Conservation (phyloP, 148 eudicot species). For the Vaccinium corymbosum region DNA sequence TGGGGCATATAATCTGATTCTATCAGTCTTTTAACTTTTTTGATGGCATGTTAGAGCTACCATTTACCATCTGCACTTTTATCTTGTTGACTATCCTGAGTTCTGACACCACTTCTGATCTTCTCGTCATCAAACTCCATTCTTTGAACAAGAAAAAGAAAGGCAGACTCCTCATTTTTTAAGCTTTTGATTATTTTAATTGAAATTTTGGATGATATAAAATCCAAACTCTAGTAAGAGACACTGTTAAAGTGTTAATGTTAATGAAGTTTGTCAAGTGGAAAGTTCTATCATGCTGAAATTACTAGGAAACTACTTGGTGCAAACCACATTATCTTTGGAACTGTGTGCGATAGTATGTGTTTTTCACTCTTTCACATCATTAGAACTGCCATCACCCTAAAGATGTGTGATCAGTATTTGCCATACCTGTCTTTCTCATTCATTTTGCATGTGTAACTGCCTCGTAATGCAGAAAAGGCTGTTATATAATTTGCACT, state of each 20-base stretch:
- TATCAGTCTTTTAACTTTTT: not conserved
- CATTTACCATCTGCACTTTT: not conserved
- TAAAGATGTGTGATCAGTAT: not conserved
- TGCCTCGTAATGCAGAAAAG: not conserved
- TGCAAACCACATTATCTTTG: not conserved
- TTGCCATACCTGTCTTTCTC: not conserved
- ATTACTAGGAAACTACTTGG: not conserved
- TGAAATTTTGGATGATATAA: not conserved
- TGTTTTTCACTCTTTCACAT: not conserved
- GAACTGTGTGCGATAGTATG: not conserved
- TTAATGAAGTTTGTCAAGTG: not conserved
- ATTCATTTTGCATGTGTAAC: not conserved
- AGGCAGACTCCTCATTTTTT: not conserved
- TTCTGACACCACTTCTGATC: not conserved
- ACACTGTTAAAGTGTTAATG: not conserved
- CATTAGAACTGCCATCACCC: not conserved
- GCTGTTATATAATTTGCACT: not conserved
- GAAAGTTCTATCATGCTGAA: not conserved
- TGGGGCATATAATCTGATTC: not conserved
- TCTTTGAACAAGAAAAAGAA: not conserved
- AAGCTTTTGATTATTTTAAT: not conserved
- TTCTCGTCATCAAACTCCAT: not conserved
- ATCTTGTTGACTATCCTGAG: conserved; percentile 7
- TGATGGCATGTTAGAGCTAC: not conserved
- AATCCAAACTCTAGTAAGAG: not conserved